Evolutionary conservation across 2,329 filamentous ascomycete genomes (phyloP).

Genomic region (Apiospora pterosperma): DNA sequence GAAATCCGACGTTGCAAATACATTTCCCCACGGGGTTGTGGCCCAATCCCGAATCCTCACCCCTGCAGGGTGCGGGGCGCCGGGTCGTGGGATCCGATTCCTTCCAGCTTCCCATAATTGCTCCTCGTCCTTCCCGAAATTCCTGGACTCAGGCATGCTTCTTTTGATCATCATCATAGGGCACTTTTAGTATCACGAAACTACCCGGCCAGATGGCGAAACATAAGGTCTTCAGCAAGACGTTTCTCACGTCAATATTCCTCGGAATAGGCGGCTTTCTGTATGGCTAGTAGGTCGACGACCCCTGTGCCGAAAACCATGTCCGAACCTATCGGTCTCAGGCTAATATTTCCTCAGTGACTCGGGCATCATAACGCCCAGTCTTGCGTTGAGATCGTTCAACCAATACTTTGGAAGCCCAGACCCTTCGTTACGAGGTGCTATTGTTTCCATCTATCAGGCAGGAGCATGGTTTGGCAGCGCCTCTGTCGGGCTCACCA

Average conservation of each 20-base stretch:
- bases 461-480: slow-evolving; percentile 38
- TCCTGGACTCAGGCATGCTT: neutral
- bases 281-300: slow-evolving; percentile 27
- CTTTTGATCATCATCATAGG: neutral
- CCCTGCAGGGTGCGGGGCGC: neutral
- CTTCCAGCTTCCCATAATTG: neutral
- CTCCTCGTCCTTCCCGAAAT: neutral
- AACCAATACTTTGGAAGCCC: slow-evolving; percentile 32
- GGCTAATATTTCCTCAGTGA: slow-evolving; percentile 21
- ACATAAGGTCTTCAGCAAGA: slow-evolving; percentile 25
- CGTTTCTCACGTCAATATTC: slow-evolving; percentile 35
- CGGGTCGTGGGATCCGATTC: neutral
- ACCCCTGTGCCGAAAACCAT: neutral
- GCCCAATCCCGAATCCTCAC: neutral
- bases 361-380: slow-evolving; percentile 39
- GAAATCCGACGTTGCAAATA: neutral
- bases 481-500: slow-evolving; percentile 35
- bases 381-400: slow-evolving; percentile 33
- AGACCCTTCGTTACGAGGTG: slow-evolving; percentile 30
- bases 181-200: neutral
- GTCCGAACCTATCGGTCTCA: neutral
- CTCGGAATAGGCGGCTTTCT: slow-evolving; percentile 38
- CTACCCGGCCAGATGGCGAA: neutral
- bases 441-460: slow-evolving; percentile 38
- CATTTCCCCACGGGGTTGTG: neutral